Evolutionary conservation across 768 basidiomycete genomes (phyloP), one percentile per base, ranked within the genome.

Genomic region (Clavaria fumosa): DNA sequence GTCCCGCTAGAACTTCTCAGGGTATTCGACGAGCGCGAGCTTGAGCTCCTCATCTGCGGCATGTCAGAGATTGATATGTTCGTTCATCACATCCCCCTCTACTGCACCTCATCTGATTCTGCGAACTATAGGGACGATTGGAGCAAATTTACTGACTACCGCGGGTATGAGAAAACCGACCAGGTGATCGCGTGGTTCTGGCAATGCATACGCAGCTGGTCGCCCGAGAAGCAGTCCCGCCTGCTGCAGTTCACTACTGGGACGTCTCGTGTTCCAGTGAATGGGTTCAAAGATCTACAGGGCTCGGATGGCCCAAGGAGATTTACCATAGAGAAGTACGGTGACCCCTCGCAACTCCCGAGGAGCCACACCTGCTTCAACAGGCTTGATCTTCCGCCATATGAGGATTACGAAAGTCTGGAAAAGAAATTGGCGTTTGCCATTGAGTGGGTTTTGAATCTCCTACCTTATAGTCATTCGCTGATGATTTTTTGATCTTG

Each of bases 321-420:
- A 43, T 95, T 95, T 54, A 95, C 90, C 7, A 90, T 95, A 43
- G 89, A 95, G 59, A 93, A 93, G 58, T 80, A 78, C 15, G 90
- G 90, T 4, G 89, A 93, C 53, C 79, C 86, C 7, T 73, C 70
- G 10, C 84, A 86, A 32, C 55, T 95, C 34, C 90, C 90, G 2
- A 73, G 90, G 52, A 81, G 78, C 47, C 90, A 93, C 54, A 95
- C 89, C 2, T 95, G 90, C 58, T 93, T 95, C 68, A 93, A 93
- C 53, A 62, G 79, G 34, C 61, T 86, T 35, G 89, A 95, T 52
- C 58, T 95, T 17, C 89, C 89, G 1, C 81, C 86, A 11, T 95
- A 95, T 53, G 72, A 83, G 47, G 80, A 84, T 52, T 86, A 83
- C 50, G 78, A 84, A 55, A 81, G 74, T 48, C 56, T 93, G 42